Base-by-base conservation (phyloP, 768 basidiomycete genomes). In the Pisolithus sp. region DNA sequence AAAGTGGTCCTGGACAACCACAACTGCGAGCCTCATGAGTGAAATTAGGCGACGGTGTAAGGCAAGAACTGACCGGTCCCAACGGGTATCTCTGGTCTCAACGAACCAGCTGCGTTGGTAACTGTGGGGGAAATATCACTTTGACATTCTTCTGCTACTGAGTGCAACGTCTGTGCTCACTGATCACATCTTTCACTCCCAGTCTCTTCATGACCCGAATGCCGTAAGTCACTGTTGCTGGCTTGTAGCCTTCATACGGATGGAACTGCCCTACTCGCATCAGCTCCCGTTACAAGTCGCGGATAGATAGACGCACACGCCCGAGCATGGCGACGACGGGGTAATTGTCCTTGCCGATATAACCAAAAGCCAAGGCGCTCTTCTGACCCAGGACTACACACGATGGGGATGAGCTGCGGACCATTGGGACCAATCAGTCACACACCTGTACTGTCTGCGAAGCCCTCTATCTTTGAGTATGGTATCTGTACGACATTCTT, bases 251-350 rank as follows among this genome's bases (percentile, higher is more conserved):
- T 69, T 95, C 92, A 57, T 93, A 95, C 1, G 81, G 76, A 65
- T 92, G 90, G 59, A 92, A 87, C 89, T 91, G 58, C 49, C 49
- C 51, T 48, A 50, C 44, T 31, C 53, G 42, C 42, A 48, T 50
- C 49, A 52, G 48, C 40, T 50, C 13, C 51, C 36, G n/a, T 47
- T 24, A 0, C 23, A 38, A 49, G 10, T 36, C 15, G 40, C 43
- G 24, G 39, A 37, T 46, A 17, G 41, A 17, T 13, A 45, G 17
- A 66, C 80, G 49, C 59, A 89, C 89, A 63, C 93, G 75, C 53
- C 92, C 92, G 28, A 94, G 82, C 87, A 93, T 93, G 9, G 85
- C 89, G 3, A 94, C 89, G 10, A 89, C 91, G 0, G 93, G 87
- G 0, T 86, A 76, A n/a, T 79, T 78, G 48, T 75, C 69, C 28